Conservation (phyloP, 805 yeast genomes). For the Cyberlindnera samutprakarnensis region DNA sequence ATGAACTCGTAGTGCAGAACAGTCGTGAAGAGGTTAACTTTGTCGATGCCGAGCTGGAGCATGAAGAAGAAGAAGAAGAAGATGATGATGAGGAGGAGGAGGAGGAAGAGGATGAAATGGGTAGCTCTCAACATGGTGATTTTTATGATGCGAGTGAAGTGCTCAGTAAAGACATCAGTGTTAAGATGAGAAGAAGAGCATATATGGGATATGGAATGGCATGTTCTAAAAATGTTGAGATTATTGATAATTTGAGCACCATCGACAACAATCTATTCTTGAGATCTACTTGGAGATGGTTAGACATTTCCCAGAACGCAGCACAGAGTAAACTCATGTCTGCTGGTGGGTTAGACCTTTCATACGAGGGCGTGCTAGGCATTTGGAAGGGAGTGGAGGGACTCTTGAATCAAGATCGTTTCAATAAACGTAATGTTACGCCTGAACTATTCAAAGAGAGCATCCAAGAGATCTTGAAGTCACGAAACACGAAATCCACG, state of each 20-base stretch:
- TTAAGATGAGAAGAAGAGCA: conserved; percentile 67
- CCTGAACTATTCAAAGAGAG: conserved; percentile 13
- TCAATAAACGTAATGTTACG: conserved; percentile 30
- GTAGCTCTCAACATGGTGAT: conserved; percentile 16
- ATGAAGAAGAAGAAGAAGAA: conserved; percentile 11
- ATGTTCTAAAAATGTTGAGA: conserved; percentile 52
- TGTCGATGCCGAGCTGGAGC: conserved; percentile 4
- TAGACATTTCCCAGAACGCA: conserved; percentile 60
- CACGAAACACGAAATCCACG: conserved; percentile 24
- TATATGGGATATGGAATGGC: conserved; percentile 63
- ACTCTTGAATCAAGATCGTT: conserved; percentile 32
- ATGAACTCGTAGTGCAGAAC: conserved; percentile 20
- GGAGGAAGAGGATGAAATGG: conserved; percentile 17
- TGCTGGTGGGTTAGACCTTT: conserved; percentile 66
- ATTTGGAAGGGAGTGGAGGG: conserved; percentile 77
- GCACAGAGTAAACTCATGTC: conserved; percentile 61
- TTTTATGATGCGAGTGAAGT: conserved; percentile 34
- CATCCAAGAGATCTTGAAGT: conserved; percentile 25
- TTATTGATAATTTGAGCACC: conserved; percentile 45
- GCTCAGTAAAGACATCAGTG: conserved; percentile 65
- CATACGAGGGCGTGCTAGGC: conserved; percentile 83
- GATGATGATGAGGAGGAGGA: conserved; percentile 7
- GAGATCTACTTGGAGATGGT: conserved; percentile 89
- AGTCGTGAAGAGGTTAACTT: background rate
- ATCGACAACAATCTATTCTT: conserved; percentile 49